Evolutionary conservation across 2,329 filamentous ascomycete species (phyloP), one percentile per base, ranked within the genome.

Genomic region (Rhinocladiella similis): DNA sequence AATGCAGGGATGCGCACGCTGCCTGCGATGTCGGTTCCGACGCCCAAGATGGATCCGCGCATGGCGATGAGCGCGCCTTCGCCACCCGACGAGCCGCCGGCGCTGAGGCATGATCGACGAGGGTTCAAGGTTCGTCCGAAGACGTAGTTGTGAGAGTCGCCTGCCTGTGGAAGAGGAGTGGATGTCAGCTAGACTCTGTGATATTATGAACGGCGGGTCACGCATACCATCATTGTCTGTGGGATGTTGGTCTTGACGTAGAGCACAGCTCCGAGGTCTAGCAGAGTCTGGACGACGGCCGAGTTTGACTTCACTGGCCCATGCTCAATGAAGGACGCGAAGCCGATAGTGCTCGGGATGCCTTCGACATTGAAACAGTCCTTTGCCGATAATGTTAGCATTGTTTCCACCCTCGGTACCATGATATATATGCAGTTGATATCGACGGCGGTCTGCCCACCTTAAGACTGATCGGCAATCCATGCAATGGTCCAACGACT

Each of bases 171-270:
- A 69, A 67, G 6, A 56, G n/a, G n/a, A n/a, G n/a, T n/a, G n/a
- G n/a, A n/a, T n/a, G n/a, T n/a, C n/a, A n/a, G n/a, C n/a, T n/a
- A n/a, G n/a, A n/a, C n/a, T n/a, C n/a, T n/a, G n/a, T n/a, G n/a
- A n/a, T n/a, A n/a, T n/a, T n/a, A n/a, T n/a, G n/a, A n/a, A n/a
- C n/a, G n/a, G n/a, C n/a, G n/a, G n/a, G n/a, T n/a, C n/a, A n/a
- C n/a, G n/a, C 41, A 13, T 1, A 74, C 65, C 75, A 80, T 77
- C 61, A 83, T 72, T 0, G 78, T 80, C 56, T 80, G 77, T 2
- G 81, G 79, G 1, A 83, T 66, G 56, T 82, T 82, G 5, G 80
- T 83, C 65, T 83, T 81, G 66, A 82, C 73, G 42, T 22, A 53
- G 42, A 50, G 12, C 3, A 60, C 47, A 1, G 80, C 78, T 5